Base-by-base conservation (phyloP, 495 filamentous ascomycete genomes). In the Acidiella bohemica region DNA sequence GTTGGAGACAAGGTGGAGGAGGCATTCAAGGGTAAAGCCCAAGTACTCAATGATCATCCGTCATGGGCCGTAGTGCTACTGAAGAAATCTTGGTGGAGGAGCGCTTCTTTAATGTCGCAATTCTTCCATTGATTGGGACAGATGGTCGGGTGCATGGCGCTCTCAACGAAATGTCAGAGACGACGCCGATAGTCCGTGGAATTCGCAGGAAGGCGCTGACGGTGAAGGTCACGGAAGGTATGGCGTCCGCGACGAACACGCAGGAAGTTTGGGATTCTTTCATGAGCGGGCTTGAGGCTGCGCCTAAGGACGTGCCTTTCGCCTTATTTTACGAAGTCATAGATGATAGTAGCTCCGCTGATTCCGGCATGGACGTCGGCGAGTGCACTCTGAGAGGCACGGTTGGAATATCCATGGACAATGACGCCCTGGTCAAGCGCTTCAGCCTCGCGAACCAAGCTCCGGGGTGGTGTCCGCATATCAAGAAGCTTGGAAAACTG, bases 41-140 rank as follows among this genome's bases (percentile, higher is more conserved):
- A 70, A 4, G 76, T 78, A 71, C 79, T 80, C 36, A 68, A 80
- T 43, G 74, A 80, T n/a, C n/a, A n/a, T n/a, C n/a, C n/a, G n/a
- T n/a, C n/a, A n/a, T n/a, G n/a, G n/a, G n/a, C n/a, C n/a, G n/a
- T n/a, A n/a, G n/a, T n/a, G n/a, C n/a, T n/a, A n/a, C n/a, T n/a
- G n/a, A n/a, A n/a, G n/a, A n/a, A n/a, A n/a, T n/a, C n/a, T n/a
- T n/a, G n/a, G n/a, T n/a, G 5, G 78, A 83, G 55, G 78, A 83
- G 51, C 69, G 71, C 0, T 78, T 71, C 49, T 80, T 77, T 53
- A 71, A 72, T 40, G 76, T 73, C 72, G 69, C 70, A 0, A 66
- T 79, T 27, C 71, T 78, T 9, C 76, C 76, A 11, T 53, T 80
- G 16, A 63, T 79, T n/a, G 76, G 75, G 1, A 61, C 58, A 11